Percentiles rank a stretch among this genome's conserved stretches.
phyloP scores from a whole-genome alignment of 306 rosid genomes.

The Pterocarpus santalinus region DNA sequence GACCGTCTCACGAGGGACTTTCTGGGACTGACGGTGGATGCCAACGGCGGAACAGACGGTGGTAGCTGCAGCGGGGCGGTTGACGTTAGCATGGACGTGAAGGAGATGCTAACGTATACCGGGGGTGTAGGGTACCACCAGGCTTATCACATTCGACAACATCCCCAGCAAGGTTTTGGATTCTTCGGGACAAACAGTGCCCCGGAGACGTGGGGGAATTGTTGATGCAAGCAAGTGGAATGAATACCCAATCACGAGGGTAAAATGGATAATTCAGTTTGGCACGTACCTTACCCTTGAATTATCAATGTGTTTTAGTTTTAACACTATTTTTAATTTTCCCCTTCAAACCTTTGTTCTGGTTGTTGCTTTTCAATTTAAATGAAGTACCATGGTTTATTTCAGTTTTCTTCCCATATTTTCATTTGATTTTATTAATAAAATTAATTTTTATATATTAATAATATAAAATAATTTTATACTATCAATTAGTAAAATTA shows the following conservation, averaged over 20 bases:
- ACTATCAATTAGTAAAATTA: too few species aligned
- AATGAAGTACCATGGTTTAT: neutral
- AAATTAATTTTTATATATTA: too few species aligned
- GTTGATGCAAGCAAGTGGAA: neutral
- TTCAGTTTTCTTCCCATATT: neutral
- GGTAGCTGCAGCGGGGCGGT: slow-evolving; percentile 32
- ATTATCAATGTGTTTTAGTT: too few species aligned
- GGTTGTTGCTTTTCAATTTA: neutral
- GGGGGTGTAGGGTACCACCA: slow-evolving; percentile 56
- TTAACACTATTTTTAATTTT: neutral
- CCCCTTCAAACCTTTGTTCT: neutral
- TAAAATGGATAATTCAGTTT: slow-evolving; percentile 16
- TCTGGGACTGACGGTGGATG: slow-evolving; percentile 72
- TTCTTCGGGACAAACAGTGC: slow-evolving; percentile 62
- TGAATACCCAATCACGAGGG: slow-evolving; percentile 29
- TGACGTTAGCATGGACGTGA: slow-evolving; percentile 57
- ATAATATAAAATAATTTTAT: too few species aligned
- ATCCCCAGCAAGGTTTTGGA: slow-evolving; percentile 71
- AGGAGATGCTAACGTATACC: slow-evolving; percentile 71
- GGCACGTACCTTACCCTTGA: neutral
- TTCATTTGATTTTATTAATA: too few species aligned
- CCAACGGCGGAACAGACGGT: neutral
- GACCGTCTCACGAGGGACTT: slow-evolving; percentile 85
- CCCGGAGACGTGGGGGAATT: slow-evolving; percentile 71
- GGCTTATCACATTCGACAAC: slow-evolving; percentile 20